phyloP scores from a whole-genome alignment of 1,139 yeast genomes.

The Geotrichum bryndzae region DNA sequence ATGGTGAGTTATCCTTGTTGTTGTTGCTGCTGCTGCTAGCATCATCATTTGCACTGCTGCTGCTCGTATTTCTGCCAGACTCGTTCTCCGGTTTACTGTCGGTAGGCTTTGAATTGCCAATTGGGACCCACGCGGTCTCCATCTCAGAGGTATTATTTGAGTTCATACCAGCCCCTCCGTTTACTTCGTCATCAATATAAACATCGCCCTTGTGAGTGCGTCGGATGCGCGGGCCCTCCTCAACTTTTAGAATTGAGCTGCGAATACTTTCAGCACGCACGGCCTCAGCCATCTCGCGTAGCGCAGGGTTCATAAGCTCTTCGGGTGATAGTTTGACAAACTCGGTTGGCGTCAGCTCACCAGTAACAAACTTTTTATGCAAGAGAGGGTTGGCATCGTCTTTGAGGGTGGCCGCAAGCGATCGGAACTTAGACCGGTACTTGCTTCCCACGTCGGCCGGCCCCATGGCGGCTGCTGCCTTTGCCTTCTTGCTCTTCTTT shows the following conservation, averaged over 20 bases:
- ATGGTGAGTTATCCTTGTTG: neutral
- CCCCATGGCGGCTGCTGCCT: slow-evolving; percentile 18
- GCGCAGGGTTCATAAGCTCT: slow-evolving; percentile 66
- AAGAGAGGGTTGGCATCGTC: slow-evolving; percentile 48
- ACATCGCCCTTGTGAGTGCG: slow-evolving; percentile 87
- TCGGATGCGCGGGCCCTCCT: slow-evolving; percentile 56
- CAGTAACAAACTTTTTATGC: slow-evolving; percentile 43
- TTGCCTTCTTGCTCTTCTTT: slow-evolving; percentile 21
- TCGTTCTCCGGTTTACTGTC: slow-evolving; percentile 13
- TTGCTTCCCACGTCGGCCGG: slow-evolving; percentile 36
- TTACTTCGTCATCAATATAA: slow-evolving; percentile 53
- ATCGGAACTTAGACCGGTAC: slow-evolving; percentile 51
- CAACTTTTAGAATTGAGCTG: slow-evolving; percentile 54
- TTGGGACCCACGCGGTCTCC: slow-evolving; percentile 14
- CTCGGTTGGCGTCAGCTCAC: slow-evolving; percentile 44
- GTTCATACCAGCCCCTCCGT: slow-evolving; percentile 19
- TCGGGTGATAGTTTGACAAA: slow-evolving; percentile 56
- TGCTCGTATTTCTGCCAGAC: slow-evolving; percentile 7
- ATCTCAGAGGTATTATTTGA: slow-evolving; percentile 3
- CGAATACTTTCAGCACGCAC: slow-evolving; percentile 64
- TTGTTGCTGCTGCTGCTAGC: slow-evolving; percentile 6
- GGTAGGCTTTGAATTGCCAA: slow-evolving; percentile 9
- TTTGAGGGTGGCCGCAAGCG: slow-evolving; percentile 48
- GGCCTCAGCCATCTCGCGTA: slow-evolving; percentile 61
- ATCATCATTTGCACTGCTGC: slow-evolving; percentile 16